Conservation (phyloP, 768 basidiomycete species). For the Cystobasidium ongulense region DNA sequence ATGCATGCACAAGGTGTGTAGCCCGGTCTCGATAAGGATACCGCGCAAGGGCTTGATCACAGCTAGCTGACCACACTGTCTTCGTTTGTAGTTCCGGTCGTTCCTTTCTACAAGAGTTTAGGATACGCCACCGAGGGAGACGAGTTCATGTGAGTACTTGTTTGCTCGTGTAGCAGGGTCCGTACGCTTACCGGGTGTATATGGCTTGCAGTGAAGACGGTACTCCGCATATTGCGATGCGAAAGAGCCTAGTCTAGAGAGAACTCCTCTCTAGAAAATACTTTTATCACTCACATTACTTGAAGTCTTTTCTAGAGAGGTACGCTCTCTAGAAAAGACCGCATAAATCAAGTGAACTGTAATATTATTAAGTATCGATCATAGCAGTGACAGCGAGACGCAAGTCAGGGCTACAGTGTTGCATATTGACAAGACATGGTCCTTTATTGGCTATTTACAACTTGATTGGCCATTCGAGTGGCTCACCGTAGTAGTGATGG, state of each 20-base stretch:
- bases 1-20: conserved; percentile 22
- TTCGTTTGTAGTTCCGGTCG: conserved; percentile 11
- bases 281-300: too few species aligned
- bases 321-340: too few species aligned
- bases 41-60: not conserved
- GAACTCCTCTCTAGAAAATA: too few species aligned
- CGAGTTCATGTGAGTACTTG: not conserved
- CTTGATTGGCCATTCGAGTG: conserved; percentile 32
- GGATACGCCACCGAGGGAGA: conserved; percentile 18
- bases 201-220: conserved; percentile 19
- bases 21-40: too few species aligned
- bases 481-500: conserved; percentile 61
- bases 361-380: too few species aligned
- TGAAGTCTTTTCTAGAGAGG: too few species aligned
- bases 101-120: conserved; percentile 24
- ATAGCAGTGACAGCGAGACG: too few species aligned
- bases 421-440: too few species aligned
- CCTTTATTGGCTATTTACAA: too few species aligned
- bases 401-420: too few species aligned
- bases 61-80: not conserved
- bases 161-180: not conserved
- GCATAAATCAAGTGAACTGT: too few species aligned
- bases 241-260: not conserved
- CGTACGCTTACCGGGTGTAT: not conserved
- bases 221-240: conserved; percentile 19